phyloP scores from a whole-genome alignment of 2,329 filamentous ascomycete species.

The Penicillium sp. region DNA sequence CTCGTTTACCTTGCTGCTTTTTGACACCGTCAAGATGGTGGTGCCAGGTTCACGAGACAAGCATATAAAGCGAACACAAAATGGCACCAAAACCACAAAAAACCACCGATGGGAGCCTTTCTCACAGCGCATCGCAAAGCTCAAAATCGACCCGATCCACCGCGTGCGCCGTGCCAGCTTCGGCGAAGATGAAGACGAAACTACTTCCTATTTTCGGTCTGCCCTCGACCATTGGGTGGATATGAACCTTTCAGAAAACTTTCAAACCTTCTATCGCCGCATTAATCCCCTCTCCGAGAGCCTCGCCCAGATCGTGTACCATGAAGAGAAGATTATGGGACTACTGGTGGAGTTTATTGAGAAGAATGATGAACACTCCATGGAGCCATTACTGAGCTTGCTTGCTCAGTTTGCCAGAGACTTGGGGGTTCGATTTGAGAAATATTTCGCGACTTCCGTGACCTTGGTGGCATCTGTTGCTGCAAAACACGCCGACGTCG shows the following conservation, averaged over 20 bases:
- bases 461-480: conserved; percentile 76
- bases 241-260: conserved; percentile 82
- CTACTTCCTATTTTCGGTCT: conserved; percentile 83
- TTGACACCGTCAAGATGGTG: conserved; percentile 39
- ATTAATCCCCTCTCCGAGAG: conserved; percentile 80
- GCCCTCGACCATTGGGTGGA: conserved; percentile 87
- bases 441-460: conserved; percentile 77
- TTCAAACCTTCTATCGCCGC: conserved; percentile 73
- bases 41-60: conserved; percentile 67
- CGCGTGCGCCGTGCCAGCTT: conserved; percentile 79
- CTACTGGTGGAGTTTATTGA: conserved; percentile 74
- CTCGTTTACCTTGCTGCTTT: conserved; percentile 29
- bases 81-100: conserved; percentile 72
- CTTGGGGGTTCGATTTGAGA: conserved; percentile 81
- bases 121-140: conserved; percentile 81
- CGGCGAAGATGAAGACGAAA: conserved; percentile 71
- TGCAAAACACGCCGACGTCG: conserved; percentile 72
- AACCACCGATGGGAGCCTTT: conserved; percentile 92
- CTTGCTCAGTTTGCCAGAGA: conserved; percentile 94
- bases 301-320: conserved; percentile 86
- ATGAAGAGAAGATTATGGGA: conserved; percentile 81
- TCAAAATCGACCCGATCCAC: conserved; percentile 92
- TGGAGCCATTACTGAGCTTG: conserved; percentile 87
- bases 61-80: conserved; percentile 66
- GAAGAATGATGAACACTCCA: conserved; percentile 72